Evolutionary conservation across 371 early-diverging fungal species (phyloP).

Genomic region (Batkoa obscura): DNA sequence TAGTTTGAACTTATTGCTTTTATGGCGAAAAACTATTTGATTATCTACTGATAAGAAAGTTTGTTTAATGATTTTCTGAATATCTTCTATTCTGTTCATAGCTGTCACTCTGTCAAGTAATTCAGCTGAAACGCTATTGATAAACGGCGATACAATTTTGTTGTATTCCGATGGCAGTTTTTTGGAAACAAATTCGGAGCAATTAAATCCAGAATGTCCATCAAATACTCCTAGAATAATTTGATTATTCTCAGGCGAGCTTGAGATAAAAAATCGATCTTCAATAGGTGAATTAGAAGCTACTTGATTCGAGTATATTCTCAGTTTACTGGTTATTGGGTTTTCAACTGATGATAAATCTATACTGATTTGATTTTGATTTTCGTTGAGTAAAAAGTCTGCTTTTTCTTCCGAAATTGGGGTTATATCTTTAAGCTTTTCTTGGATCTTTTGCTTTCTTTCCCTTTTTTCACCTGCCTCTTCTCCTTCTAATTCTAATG

Average conservation of each 20-base stretch:
- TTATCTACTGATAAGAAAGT: constrained; percentile 33
- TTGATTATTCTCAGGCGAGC: constrained; percentile 10
- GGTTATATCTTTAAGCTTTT: no score
- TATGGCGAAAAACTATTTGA: constrained; percentile 20
- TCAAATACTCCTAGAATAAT: constrained; percentile 37
- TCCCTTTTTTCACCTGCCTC: no score
- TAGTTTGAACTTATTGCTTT: constrained; percentile 17
- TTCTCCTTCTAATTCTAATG: no score
- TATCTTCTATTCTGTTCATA: constrained; percentile 6
- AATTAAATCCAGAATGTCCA: constrained; percentile 35
- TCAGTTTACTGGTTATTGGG: no score
- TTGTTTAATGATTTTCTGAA: constrained; percentile 20
- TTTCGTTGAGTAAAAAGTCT: no score
- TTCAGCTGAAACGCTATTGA: constrained; percentile 7
- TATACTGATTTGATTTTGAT: no score
- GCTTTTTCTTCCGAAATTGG: no score
- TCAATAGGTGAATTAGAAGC: constrained; percentile 35
- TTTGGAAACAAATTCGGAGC: constrained; percentile 20
- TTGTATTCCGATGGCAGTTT: constrained; percentile 16
- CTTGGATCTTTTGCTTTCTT: no score
- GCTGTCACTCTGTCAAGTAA: constrained; percentile 7
- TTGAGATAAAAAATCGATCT: constrained; percentile 18
- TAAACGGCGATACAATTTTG: constrained; percentile 10
- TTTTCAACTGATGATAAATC: no score
- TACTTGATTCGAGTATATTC: constrained; percentile 3